Percentiles rank a stretch among this genome's conserved stretches.
phyloP scores from a whole-genome alignment of 2,329 filamentous ascomycete genomes.

The Incumbomyces delicatus region DNA sequence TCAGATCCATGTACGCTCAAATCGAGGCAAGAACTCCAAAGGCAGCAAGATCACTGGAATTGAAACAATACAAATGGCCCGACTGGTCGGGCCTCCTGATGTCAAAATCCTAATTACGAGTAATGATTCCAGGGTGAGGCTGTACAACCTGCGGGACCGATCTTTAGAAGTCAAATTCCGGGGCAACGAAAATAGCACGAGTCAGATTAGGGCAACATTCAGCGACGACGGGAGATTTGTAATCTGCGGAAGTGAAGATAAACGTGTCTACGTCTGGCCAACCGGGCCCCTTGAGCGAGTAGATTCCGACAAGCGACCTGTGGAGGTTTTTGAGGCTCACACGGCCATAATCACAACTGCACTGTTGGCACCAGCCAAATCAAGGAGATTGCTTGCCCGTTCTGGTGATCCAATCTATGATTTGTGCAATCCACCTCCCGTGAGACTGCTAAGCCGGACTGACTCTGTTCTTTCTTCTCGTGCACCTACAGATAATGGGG shows the following conservation, averaged over 20 bases:
- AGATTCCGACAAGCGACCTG: conserved; percentile 64
- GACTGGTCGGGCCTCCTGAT: conserved; percentile 50
- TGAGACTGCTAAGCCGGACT: conserved; percentile 66
- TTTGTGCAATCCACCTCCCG: conserved; percentile 86
- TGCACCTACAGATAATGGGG: conserved; percentile 32
- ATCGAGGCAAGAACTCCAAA: conserved; percentile 84
- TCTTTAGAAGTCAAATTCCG: conserved; percentile 80
- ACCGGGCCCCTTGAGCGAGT: conserved; percentile 35
- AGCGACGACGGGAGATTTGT: conserved; percentile 80
- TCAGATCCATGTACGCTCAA: conserved; percentile 88
- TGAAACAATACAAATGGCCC: conserved; percentile 57
- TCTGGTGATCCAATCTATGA: conserved; percentile 94
- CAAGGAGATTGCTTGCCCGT: conserved; percentile 64
- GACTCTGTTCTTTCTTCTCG: conserved; percentile 49
- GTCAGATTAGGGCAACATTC: conserved; percentile 81
- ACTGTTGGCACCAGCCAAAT: conserved; percentile 69
- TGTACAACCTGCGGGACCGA: conserved; percentile 83
- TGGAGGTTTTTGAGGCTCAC: conserved; percentile 87
- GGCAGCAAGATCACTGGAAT: conserved; percentile 97
- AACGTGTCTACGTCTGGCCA: conserved; percentile 84
- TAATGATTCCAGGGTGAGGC: conserved; percentile 82
- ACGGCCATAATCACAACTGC: conserved; percentile 82
- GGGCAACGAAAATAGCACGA: conserved; percentile 80
- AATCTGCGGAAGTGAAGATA: conserved; percentile 87
- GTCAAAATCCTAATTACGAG: conserved; percentile 83